A percentile compares a stretch with the other conserved stretches of the same genome.
Conservation (phyloP, 306 rosid genomes). For the Prunus fruticosa region DNA sequence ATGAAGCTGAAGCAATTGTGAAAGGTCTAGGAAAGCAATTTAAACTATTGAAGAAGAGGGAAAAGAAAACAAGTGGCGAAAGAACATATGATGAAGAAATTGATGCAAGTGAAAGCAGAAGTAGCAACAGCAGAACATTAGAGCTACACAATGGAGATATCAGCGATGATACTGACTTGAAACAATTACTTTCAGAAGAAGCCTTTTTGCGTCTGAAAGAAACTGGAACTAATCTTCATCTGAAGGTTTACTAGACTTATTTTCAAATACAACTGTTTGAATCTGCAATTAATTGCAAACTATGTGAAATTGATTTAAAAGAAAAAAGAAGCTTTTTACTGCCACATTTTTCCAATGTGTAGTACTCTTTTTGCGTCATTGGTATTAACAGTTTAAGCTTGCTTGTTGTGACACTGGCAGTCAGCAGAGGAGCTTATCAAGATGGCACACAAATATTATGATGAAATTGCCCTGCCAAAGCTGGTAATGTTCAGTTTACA, state of each 20-base stretch:
- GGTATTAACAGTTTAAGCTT: conserved; percentile 20
- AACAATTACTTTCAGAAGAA: conserved; percentile 59
- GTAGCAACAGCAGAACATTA: conserved; percentile 20
- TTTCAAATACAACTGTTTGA: not conserved
- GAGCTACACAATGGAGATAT: conserved; percentile 41
- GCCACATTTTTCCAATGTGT: not conserved
- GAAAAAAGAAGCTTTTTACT: not conserved
- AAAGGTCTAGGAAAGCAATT: conserved; percentile 91
- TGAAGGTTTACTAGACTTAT: conserved; percentile 52
- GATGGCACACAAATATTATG: conserved; percentile 79
- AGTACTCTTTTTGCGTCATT: conserved; percentile 3
- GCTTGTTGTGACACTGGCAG: conserved; percentile 46
- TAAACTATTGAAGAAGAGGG: conserved; percentile 79
- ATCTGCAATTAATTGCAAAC: not conserved
- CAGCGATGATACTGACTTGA: conserved; percentile 43
- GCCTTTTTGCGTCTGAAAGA: conserved; percentile 66
- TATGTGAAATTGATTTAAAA: not conserved
- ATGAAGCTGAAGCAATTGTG: conserved; percentile 57
- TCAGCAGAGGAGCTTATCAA: conserved; percentile 65
- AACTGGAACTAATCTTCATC: conserved; percentile 81
- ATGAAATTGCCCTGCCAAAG: conserved; percentile 85
- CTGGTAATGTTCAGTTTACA: conserved; percentile 55
- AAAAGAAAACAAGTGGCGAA: conserved; percentile 39
- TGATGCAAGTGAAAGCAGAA: conserved; percentile 22
- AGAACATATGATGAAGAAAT: conserved; percentile 37